These are phyloP conservation scores for Lasiodiplodia sp. DNA, from an alignment of 2,329 filamentous ascomycete genomes.

Conservation along the genomic window DNA sequence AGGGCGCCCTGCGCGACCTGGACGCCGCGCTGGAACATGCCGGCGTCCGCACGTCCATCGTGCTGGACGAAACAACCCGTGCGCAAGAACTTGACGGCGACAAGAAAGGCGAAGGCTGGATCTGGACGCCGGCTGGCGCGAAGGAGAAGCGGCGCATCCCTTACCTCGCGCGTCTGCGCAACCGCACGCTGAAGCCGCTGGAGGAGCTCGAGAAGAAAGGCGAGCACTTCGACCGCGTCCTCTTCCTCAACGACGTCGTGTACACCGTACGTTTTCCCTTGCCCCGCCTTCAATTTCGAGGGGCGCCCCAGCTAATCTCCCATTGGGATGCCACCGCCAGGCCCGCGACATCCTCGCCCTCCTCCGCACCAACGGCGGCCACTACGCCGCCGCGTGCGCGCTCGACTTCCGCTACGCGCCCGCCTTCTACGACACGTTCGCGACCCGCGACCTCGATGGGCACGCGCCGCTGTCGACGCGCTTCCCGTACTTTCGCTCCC, in stretches of 20 bases:
- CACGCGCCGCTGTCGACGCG: conserved; percentile 59
- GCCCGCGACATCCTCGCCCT: conserved; percentile 63
- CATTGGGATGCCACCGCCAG: conserved; percentile 40
- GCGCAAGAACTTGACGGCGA: conserved; percentile 59
- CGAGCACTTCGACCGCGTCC: conserved; percentile 61
- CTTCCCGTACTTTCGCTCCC: conserved; percentile 67
- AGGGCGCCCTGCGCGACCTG: conserved; percentile 65
- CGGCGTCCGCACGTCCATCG: conserved; percentile 63
- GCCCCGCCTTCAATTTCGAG: neutral
- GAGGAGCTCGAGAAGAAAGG: conserved; percentile 59
- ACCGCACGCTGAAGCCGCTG: conserved; percentile 68
- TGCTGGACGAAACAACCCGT: conserved; percentile 66
- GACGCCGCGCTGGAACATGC: conserved; percentile 61
- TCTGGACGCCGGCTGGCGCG: conserved; percentile 60
- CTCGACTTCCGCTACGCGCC: conserved; percentile 65
- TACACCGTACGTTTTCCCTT: conserved; percentile 58
- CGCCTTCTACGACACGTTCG: conserved; percentile 69
- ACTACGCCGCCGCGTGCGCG: conserved; percentile 69
- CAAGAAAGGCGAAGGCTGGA: conserved; percentile 64
- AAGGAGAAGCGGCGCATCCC: conserved; percentile 71
- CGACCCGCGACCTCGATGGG: conserved; percentile 62
- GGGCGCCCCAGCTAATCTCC: neutral
- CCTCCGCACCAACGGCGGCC: conserved; percentile 63
- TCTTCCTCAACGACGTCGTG: conserved; percentile 70
- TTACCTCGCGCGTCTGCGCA: conserved; percentile 70